Evolutionary conservation across 495 filamentous ascomycete species (phyloP), one percentile per base, ranked within the genome.

Genomic region (Letharia columbiana): DNA sequence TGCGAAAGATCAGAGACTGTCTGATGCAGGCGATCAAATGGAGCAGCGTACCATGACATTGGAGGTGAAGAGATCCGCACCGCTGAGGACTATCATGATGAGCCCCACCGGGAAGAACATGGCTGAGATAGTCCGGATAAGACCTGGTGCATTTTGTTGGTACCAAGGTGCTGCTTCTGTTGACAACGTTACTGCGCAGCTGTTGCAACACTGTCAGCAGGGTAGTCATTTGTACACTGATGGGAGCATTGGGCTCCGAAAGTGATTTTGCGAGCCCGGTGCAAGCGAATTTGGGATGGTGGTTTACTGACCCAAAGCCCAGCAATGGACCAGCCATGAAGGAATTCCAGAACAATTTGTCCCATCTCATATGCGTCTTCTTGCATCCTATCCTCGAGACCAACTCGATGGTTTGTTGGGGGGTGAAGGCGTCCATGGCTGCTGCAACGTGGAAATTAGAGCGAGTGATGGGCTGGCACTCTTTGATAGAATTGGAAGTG

Each of bases 31-130:
- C 7, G 31, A 40, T 10, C 15, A 17, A 18, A 37, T 57, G 12
- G 20, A 33, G 10, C 2, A 23, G 42, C 72, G 39, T 72, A 83
- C 81, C 83, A 87, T 82, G 66, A 83, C 82, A 33, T 81, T 83
- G 8, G 82, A 80, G 5, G 84, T 87, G 63, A 81, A 86, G 13
- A 87, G 78, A 17, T 61, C 42, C 18, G 49, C 78, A 2, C 84
- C 82, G 1, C 80, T 84, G n/a, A 87, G 69, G 41, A 87, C 77
- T 59, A 86, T 84, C 77, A 86, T 81, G 44, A 79, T 77, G 71
- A 86, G 73, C 4, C 84, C 84, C 56, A 83, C 79, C 2, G 83
- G 84, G 65, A 87, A 87, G 35, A 87, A 76, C 52, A 85, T 66
- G 2, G 82, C 81, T 35, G 77, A 73, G 60, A 86, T 77, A 2